Base-by-base conservation (phyloP, 306 rosid species). In the Glycine tomentella region DNA sequence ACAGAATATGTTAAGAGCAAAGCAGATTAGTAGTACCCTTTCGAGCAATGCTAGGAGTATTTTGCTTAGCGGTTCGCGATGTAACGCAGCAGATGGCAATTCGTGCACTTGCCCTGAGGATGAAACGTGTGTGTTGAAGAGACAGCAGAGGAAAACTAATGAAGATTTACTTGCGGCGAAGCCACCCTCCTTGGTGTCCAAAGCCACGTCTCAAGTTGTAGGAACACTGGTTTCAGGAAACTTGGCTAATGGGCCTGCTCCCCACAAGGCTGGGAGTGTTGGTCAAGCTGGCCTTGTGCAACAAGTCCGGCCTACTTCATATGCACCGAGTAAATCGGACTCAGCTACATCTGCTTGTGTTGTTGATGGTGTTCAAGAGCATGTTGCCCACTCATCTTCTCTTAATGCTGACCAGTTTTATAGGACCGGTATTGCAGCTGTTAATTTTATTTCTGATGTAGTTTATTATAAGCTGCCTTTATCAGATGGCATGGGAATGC, bases 61-160 rank as follows among this genome's bases (percentile, higher is more conserved):
- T 77, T 84, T 92, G 61, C 84, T 95, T 10, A 74, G 88, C 15
- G 97, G 99, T 67, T 71, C 97, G 1, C 84, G 97, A 38, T 92
- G 94, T 72, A 86, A 85, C 80, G 89, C 85, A 1, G 79, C 87
- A 4, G 97, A 95, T 76, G 97, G 95, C 45, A 88, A 89, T 85
- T 88, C 97, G 16, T 91, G 99, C 87, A 84, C 94, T 44, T 91
- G 94, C 56, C 9, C 93, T 1, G 97, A 93, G 81, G 97, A 95
- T 75, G 99, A 95, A 82, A 83, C 90, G n/a, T 90, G 97, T 59
- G 84, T 86, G 69, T 86, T 97, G 34, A 80, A 73, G 74, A 81
- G 87, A 84, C 90, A 87, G 84, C 81, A 80, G 46, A 70, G 62
- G n/a, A 86, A 87, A 72, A 84, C 70, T 57, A 84, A 72, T 67